phyloP scores from a whole-genome alignment of 371 early-diverging fungal genomes.

The Saksenaea oblongispora region DNA sequence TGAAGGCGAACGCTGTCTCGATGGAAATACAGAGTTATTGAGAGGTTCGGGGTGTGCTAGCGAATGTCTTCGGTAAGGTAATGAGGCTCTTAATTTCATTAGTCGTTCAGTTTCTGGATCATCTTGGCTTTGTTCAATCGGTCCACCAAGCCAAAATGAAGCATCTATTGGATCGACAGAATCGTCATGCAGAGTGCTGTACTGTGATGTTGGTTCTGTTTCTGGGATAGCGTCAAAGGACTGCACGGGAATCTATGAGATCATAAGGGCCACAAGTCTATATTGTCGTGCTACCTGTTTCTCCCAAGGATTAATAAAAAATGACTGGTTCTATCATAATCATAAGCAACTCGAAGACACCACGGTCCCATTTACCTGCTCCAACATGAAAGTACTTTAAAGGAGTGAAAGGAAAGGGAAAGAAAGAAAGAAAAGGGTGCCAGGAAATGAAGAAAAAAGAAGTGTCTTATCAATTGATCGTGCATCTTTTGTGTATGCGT shows the following conservation, averaged over 20 bases:
- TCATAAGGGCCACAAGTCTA: neutral
- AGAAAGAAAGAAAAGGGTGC: constrained; percentile 5
- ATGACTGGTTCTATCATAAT: constrained; percentile 10
- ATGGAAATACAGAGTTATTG: constrained; percentile 11
- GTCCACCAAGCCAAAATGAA: constrained; percentile 4
- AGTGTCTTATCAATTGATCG: neutral
- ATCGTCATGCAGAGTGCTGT: neutral
- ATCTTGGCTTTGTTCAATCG: constrained; percentile 1
- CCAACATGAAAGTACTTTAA: constrained; percentile 12
- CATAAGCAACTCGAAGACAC: neutral
- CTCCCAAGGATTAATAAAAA: constrained; percentile 21
- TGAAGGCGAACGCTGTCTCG: constrained; percentile 7
- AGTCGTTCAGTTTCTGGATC: constrained; percentile 13
- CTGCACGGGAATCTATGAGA: neutral
- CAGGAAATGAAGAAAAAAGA: neutral
- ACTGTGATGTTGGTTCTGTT: neutral
- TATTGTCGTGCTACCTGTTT: constrained; percentile 10
- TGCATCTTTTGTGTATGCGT: neutral
- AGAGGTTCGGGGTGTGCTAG: constrained; percentile 18
- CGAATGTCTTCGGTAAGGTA: constrained; percentile 29
- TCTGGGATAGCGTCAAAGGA: constrained; percentile 4
- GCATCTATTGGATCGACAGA: neutral
- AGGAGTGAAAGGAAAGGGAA: constrained; percentile 2
- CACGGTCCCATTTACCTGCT: constrained; percentile 23
- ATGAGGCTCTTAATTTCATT: constrained; percentile 5